Base-by-base conservation (phyloP, 2,329 filamentous ascomycete genomes). In the Pseudogymnoascus sp. region DNA sequence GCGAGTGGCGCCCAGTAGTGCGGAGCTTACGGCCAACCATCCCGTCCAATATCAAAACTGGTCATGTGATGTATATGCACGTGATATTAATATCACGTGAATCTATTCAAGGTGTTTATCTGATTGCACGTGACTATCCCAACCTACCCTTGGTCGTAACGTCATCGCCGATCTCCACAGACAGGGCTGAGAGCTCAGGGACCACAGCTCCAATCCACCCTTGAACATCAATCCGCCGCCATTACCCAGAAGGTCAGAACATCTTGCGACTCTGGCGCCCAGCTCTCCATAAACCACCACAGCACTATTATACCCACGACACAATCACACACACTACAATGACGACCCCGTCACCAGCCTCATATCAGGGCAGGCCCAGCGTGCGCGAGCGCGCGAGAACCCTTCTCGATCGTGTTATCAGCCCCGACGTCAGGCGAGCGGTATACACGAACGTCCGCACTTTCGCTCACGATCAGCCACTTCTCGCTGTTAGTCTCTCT, bases 391-490 rank as follows among this genome's bases (percentile, higher is more conserved):
- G 67, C 56, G 42, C 40, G 14, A 66, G 70, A 44, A 61, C 50
- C 47, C 62, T 70, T 6, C 68, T 86, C 33, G 79, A 87, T 69
- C 73, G 74, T 38, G 69, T 85, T 62, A 78, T 91, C 47, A 82
- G 85, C 50, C 86, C 87, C 0, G 77, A 83, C 37, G 82, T 82
- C 64, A 82, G 88, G 60, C 80, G 84, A 66, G 78, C 80, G 63
- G 78, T 83, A 44, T 80, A 86, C 68, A 77, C 81, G 14, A 79
- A 77, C 50, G 74, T 83, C 29, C 77, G 79, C 37, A 72, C 76
- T 4, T 88, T 90, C 70, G 84, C 86, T 14, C 74, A 80, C 5
- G 77, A 81, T 59, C 86, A 88, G 63, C 91, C 91, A 2, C 77
- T 91, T 66, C 77, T 92, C 47, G 86, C 88, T 63, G 89, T 91